phyloP scores from a whole-genome alignment of 768 basidiomycete genomes.

The Mycena pura region DNA sequence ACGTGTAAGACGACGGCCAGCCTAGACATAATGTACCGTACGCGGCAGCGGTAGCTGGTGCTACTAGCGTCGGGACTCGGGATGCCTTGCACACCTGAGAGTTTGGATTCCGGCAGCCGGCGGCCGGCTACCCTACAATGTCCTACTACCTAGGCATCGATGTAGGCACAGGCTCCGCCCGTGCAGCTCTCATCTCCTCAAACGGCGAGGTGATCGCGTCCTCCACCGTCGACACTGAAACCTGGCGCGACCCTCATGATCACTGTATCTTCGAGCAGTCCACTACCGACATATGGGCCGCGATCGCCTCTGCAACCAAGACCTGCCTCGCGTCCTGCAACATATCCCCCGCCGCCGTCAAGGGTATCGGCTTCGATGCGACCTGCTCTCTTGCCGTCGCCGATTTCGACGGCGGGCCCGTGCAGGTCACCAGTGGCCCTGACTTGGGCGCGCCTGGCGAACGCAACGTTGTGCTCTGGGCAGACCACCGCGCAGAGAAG shows the following conservation, averaged over 20 bases:
- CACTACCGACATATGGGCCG: conserved; percentile 84
- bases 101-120: no score
- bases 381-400: conserved; percentile 95
- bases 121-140: conserved; percentile 40
- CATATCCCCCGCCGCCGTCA: conserved; percentile 66
- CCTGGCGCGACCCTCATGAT: conserved; percentile 84
- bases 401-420: conserved; percentile 73
- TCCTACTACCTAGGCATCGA: conserved; percentile 77
- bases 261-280: conserved; percentile 97
- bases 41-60: no score
- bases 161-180: conserved; percentile 93
- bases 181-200: conserved; percentile 78
- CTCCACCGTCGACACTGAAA: conserved; percentile 80
- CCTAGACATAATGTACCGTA: no score
- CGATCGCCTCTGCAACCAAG: conserved; percentile 66
- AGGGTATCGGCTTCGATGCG: conserved; percentile 93
- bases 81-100: no score
- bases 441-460: conserved; percentile 70
- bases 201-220: conserved; percentile 79
- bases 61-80: no score
- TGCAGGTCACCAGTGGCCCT: conserved; percentile 75
- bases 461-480: conserved; percentile 93
- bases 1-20: no score
- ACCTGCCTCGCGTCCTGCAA: conserved; percentile 66
- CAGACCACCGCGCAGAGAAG: conserved; percentile 92